Percentiles rank a stretch among this genome's conserved stretches.
Conservation (phyloP, 768 basidiomycete species). For the Artomyces pyxidatus region DNA sequence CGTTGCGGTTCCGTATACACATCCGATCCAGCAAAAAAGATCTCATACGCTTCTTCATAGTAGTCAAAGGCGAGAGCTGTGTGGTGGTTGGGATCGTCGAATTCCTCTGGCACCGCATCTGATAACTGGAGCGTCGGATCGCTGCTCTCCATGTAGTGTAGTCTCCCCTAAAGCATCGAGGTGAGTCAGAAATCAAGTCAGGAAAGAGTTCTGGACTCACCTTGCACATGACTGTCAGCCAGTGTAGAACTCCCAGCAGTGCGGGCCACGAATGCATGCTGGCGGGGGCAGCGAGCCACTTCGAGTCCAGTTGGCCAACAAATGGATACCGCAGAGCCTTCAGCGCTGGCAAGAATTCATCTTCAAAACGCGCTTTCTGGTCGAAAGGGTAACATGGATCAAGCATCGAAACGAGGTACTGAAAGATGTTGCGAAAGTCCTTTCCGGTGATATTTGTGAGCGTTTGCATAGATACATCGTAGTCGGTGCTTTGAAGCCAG, state of each 20-base stretch:
- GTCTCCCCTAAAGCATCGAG: constrained; percentile 19
- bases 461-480: constrained; percentile 59
- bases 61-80: constrained; percentile 73
- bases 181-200: neutral
- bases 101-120: constrained; percentile 59
- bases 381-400: constrained; percentile 64
- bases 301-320: constrained; percentile 68
- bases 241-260: constrained; percentile 82
- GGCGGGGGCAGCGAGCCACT: constrained; percentile 82
- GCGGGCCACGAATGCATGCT: constrained; percentile 91
- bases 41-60: constrained; percentile 54
- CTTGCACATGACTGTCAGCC: constrained; percentile 83
- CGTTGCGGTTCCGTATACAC: constrained; percentile 64
- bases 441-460: constrained; percentile 76
- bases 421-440: constrained; percentile 81
- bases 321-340: constrained; percentile 79
- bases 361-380: constrained; percentile 56
- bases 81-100: constrained; percentile 67
- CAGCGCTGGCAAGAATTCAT: constrained; percentile 72
- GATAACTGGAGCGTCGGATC: constrained; percentile 63
- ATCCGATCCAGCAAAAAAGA: constrained; percentile 62
- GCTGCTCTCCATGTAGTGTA: constrained; percentile 48
- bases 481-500: constrained; percentile 60
- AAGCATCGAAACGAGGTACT: constrained; percentile 60
- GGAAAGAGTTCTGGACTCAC: constrained; percentile 34